A percentile compares a stretch with the other conserved stretches of the same genome.
Conservation (phyloP, 805 yeast species). For the Debaryomyces castellii region DNA sequence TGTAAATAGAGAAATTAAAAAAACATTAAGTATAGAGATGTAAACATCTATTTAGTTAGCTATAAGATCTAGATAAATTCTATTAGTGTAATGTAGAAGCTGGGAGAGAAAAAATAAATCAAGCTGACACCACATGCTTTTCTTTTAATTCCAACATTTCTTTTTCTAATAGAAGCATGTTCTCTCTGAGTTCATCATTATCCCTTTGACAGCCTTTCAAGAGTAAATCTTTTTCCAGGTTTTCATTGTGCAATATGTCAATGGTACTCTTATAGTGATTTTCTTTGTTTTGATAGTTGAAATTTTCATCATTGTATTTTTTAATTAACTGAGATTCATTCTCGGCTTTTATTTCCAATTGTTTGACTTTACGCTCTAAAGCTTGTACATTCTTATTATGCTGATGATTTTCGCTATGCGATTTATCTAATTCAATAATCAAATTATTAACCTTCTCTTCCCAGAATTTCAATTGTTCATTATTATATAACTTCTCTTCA, state of each 20-base stretch:
- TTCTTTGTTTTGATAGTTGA: conserved; percentile 52
- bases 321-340: conserved; percentile 51
- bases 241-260: conserved; percentile 39
- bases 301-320: conserved; percentile 58
- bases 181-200: conserved; percentile 53
- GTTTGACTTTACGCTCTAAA: conserved; percentile 54
- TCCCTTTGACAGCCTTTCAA: conserved; percentile 55
- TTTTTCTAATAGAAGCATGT: conserved; percentile 49
- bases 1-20: background rate
- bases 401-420: conserved; percentile 49
- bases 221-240: conserved; percentile 43
- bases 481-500: conserved; percentile 48
- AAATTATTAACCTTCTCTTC: conserved; percentile 51
- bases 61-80: background rate
- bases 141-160: conserved; percentile 58
- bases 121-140: conserved; percentile 6
- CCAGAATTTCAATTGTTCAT: conserved; percentile 63
- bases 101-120: background rate
- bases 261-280: conserved; percentile 37
- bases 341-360: conserved; percentile 50
- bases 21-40: background rate
- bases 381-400: conserved; percentile 49
- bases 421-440: conserved; percentile 48
- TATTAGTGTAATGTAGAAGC: too few species aligned
- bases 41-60: background rate